These are phyloP conservation scores for Penicillium hesseltinei DNA, from an alignment of 2,329 filamentous ascomycete species.

Conservation along the genomic window DNA sequence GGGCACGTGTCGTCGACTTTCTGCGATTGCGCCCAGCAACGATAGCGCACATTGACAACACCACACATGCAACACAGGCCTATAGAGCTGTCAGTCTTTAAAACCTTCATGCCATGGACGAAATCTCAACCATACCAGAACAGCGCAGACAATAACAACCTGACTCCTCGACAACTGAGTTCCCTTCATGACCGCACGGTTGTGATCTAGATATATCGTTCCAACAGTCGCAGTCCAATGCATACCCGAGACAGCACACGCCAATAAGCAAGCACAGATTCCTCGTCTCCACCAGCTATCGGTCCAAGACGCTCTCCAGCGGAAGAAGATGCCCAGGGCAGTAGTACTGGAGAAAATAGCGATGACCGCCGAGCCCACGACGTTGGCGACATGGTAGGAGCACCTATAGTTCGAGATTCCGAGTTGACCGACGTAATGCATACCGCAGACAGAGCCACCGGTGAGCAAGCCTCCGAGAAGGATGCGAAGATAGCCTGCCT, in stretches of 20 bases:
- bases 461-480: conserved; percentile 65
- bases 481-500: conserved; percentile 59
- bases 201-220: conserved; percentile 63
- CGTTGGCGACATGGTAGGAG: conserved; percentile 57
- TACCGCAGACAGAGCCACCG: conserved; percentile 73
- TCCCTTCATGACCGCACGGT: conserved; percentile 40
- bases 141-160: conserved; percentile 71
- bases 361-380: conserved; percentile 69
- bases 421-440: conserved; percentile 86
- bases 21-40: conserved; percentile 55
- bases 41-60: conserved; percentile 57
- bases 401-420: conserved; percentile 76
- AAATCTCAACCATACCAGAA: conserved; percentile 54
- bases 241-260: conserved; percentile 77
- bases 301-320: conserved; percentile 72
- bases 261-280: conserved; percentile 65
- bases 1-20: conserved; percentile 58
- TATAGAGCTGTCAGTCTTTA: conserved; percentile 31
- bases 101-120: not conserved
- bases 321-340: conserved; percentile 74
- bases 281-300: conserved; percentile 73
- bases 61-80: conserved; percentile 61
- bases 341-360: conserved; percentile 69
- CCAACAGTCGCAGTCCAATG: conserved; percentile 78
- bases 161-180: conserved; percentile 57